Evolutionary conservation across 1,139 yeast species (phyloP), one percentile per base, ranked within the genome.

Genomic region (Entelexis paramagnoliae): DNA sequence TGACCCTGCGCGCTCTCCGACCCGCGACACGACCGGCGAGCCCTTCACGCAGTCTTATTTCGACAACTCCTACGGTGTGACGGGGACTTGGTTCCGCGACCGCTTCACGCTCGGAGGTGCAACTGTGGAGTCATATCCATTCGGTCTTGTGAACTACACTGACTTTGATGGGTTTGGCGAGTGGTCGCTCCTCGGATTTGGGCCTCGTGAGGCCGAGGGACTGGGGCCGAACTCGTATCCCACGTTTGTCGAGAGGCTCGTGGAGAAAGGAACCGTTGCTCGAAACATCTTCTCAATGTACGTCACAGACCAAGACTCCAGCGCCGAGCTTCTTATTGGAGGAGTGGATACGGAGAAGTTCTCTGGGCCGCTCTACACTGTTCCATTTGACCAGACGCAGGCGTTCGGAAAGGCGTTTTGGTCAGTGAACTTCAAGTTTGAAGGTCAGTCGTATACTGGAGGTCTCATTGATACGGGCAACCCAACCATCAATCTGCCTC

Each of bases 181-280:
- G n/a, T 16, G 43, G 33, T 44, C 41, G 7, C 41, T 53, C 10
- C 46, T 53, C 17, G 56, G 55, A 13, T 43, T 53, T 26, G 54
- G 52, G 4, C 48, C 51, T 13, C 26, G 29, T n/a, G 29, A 36
- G 17, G 46, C 39, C 8, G 53, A 53, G 45, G n/a, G 24, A 19
- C 14, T 44, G 28, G 53, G 14, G 53, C 62, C 50, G 64, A 62
- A 16, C 50, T 60, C 17, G 51, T 80, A 81, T 62, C 71, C 73
- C 45, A 80, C 81, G 62, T 68, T 81, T 50, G 93, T 91, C 2
- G 52, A 71, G 45, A 74, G 76, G 55, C 67, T 84, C 68, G 75
- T 70, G 17, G 58, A 66, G 17, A 71, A 71, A 51, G 87, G 86
- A 0, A 56, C 72, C 13, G 81, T 79, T 53, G 55, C 72, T 20